Percentiles rank a stretch among this genome's conserved stretches.
These are phyloP conservation scores for Pulveroboletus sp. DNA, from an alignment of 768 basidiomycete genomes.

Conservation along the genomic window DNA sequence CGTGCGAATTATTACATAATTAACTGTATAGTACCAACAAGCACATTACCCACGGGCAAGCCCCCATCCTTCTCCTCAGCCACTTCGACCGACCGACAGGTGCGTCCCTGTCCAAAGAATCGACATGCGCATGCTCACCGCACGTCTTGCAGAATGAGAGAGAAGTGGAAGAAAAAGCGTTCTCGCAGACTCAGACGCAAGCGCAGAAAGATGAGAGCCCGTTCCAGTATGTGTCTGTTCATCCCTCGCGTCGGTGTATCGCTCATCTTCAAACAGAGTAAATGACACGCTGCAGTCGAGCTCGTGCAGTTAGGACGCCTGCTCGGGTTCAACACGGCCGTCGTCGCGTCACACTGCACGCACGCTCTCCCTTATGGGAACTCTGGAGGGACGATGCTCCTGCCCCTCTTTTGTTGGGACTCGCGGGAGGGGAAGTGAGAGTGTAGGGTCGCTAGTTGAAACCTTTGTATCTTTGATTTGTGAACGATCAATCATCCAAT, in stretches of 20 bases:
- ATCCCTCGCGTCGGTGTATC: neutral
- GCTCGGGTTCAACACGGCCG: constrained; percentile 9
- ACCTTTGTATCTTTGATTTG: constrained; percentile 21
- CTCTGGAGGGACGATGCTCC: constrained; percentile 18
- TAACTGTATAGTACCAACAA: constrained; percentile 33
- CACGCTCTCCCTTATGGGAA: constrained; percentile 24
- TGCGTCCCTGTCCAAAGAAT: constrained; percentile 4
- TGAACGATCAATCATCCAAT: constrained; percentile 7
- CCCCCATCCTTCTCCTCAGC: constrained; percentile 17
- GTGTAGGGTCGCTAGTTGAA: constrained; percentile 21
- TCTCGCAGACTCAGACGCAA: constrained; percentile 90
- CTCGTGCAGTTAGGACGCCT: constrained; percentile 22
- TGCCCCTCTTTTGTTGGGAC: constrained; percentile 22
- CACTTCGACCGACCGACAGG: constrained; percentile 31
- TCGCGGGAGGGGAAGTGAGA: constrained; percentile 16
- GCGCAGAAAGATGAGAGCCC: constrained; percentile 94
- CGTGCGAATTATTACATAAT: constrained; percentile 27
- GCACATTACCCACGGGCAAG: constrained; percentile 19
- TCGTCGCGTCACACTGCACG: constrained; percentile 21
- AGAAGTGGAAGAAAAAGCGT: constrained; percentile 97
- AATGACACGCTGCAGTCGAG: constrained; percentile 26
- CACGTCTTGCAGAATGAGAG: constrained; percentile 65
- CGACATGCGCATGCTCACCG: neutral
- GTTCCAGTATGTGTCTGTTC: constrained; percentile 66
- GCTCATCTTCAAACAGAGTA: constrained; percentile 32